A percentile compares a stretch with the other conserved stretches of the same genome.
Conservation (phyloP, 345 rosid species). For the Brassica rapa region DNA sequence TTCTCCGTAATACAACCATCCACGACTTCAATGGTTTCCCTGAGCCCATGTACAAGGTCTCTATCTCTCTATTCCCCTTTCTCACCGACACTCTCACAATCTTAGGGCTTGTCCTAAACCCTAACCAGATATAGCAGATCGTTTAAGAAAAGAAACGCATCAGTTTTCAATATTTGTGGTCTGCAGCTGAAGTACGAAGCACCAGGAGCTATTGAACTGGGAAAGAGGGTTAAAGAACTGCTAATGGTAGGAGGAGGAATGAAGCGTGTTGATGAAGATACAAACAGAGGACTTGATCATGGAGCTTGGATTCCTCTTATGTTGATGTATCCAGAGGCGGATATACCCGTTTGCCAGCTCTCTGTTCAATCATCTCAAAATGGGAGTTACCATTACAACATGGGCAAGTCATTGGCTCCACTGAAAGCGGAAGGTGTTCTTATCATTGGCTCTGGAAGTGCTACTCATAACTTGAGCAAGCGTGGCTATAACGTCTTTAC, state of each 20-base stretch:
- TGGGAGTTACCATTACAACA: constrained; percentile 70
- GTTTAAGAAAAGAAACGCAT: background rate
- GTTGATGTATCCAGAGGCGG: constrained; percentile 93
- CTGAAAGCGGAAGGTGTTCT: constrained; percentile 86
- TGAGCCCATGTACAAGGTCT: constrained; percentile 67
- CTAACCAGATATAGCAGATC: background rate
- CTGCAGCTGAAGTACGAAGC: constrained; percentile 79
- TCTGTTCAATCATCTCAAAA: constrained; percentile 63
- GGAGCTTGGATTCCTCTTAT: constrained; percentile 95
- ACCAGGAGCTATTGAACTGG: constrained; percentile 86
- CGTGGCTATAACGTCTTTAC: constrained; percentile 10
- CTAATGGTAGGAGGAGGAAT: constrained; percentile 48
- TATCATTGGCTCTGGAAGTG: constrained; percentile 80
- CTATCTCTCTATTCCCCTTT: background rate
- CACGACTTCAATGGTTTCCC: constrained; percentile 85
- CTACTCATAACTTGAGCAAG: constrained; percentile 71
- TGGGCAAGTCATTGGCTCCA: constrained; percentile 86
- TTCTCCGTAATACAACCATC: constrained; percentile 60
- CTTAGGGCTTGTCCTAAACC: background rate
- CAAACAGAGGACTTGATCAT: constrained; percentile 79
- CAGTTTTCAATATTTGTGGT: background rate
- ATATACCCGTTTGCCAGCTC: constrained; percentile 83
- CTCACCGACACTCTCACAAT: background rate
- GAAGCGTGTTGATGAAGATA: constrained; percentile 61
- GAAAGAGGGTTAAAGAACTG: constrained; percentile 73